Evolutionary conservation across 192 early-diverging fungal species (phyloP).

Genomic region (Geranomyces variabilis): DNA sequence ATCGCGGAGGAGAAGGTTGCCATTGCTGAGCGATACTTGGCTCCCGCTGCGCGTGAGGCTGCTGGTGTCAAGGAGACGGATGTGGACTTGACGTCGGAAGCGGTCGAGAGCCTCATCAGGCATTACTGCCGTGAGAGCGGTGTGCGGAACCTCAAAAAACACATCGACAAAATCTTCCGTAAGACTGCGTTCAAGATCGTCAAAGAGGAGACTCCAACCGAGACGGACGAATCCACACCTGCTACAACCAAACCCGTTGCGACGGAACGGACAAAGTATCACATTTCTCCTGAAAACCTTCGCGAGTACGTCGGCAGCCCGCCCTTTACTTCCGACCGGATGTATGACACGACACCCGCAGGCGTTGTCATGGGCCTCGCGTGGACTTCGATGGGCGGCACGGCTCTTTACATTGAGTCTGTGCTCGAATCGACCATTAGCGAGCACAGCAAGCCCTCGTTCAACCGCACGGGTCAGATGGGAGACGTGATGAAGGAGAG

Average conservation of each 20-base stretch:
- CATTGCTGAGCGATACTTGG: constrained; percentile 93
- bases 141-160: constrained; percentile 97
- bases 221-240: constrained; percentile 26
- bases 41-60: constrained; percentile 79
- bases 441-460: constrained; percentile 54
- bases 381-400: constrained; percentile 97
- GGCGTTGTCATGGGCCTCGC: constrained; percentile 99
- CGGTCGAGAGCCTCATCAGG: constrained; percentile 83
- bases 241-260: constrained; percentile 11
- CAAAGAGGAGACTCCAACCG: constrained; percentile 35
- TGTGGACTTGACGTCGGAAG: constrained; percentile 71
- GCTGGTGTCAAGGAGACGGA: constrained; percentile 77
- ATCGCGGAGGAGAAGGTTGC: constrained; percentile 71
- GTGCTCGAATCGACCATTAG: constrained; percentile 79
- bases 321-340: constrained; percentile 82
- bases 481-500: constrained; percentile 99
- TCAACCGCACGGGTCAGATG: constrained; percentile 92
- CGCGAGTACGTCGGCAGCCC: constrained; percentile 95
- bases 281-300: constrained; percentile 71
- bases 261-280: constrained; percentile 38
- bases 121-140: constrained; percentile 96
- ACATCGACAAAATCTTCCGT: constrained; percentile 97
- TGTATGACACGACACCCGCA: constrained; percentile 88
- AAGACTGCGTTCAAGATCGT: constrained; percentile 94
- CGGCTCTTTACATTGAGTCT: constrained; percentile 93